Evolutionary conservation across 768 basidiomycete genomes (phyloP), one percentile per base, ranked within the genome.

Genomic region (Dendrothele bispora): DNA sequence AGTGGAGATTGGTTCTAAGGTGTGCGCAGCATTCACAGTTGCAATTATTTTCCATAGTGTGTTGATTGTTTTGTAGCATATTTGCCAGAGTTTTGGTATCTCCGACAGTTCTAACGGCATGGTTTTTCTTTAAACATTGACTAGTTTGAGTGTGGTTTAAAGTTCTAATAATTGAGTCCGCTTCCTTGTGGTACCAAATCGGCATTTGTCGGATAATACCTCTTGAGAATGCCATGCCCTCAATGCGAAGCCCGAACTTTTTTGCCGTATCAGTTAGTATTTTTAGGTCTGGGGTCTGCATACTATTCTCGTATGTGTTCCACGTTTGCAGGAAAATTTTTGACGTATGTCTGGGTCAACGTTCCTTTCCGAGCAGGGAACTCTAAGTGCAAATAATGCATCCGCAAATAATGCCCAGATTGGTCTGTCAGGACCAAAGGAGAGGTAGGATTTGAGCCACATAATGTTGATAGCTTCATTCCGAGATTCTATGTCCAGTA

Each of bases 391-490:
- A n/a, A 41, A 22, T 6, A 21, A 17, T 1, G 2, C 4, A 20
- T 54, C 49, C 1, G 36, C 11, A 0, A 51, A 2, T n/a, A 2
- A 35, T 0, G n/a, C 45, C 53, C 53, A 54, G 2, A 14, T n/a
- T 2, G 44, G 24, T 12, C 46, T 32, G 5, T 35, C 35, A n/a
- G n/a, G n/a, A 25, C 44, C 46, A 1, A 48, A 17, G 3, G 50
- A 35, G 0, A 48, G 40, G 45, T 47, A 50, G 1, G 47, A 36
- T 29, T 44, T 48, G n/a, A 51, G 18, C 10, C 44, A 41, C 41
- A 53, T 45, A 1, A 51, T 25, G 3, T 47, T 27, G 15, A 53
- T 39, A 1, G 48, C 51, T 1, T 56, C 55, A 27, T 56, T 56
- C 20, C 52, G 20, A 0, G 55, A 34, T 7, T 43, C 25, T 1